Base-by-base conservation (phyloP, 2,329 filamentous ascomycete species). In the Xylaria arbuscula region DNA sequence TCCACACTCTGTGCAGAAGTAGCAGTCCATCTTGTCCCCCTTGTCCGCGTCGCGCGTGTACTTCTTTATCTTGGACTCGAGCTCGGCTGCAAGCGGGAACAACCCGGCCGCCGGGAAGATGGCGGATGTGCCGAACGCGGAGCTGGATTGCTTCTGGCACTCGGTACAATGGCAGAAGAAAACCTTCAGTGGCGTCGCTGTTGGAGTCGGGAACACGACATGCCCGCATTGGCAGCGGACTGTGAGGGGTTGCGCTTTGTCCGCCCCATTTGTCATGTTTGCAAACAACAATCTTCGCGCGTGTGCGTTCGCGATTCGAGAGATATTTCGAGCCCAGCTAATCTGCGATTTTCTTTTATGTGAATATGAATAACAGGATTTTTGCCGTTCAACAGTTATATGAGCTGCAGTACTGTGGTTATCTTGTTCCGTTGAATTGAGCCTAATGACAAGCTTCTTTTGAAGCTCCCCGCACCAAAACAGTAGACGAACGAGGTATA, bases 131-230 rank as follows among this genome's bases (percentile, higher is more conserved):
- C 83, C 83, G 69, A 83, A 85, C 2, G 83, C 83, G 0, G 83
- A 84, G 3, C 77, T 77, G 0, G 82, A 81, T 68, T 85, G 83
- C 61, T 77, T 82, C 51, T 80, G 83, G 69, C 83, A 85, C 62
- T 84, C 79, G 57, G 78, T 76, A 72, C 83, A 85, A 76, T 85
- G 83, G 72, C 83, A 85, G 75, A 81, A 79, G 72, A 80, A 83
- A 22, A 84, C 72, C 7, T 75, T 76, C 28, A 80, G 63, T 5
- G 81, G 81, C 22, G 78, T 60, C 0, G 78, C 74, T 7, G 72
- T 74, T 1, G 81, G 78, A 4, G 81, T 79, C 38, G 73, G 75
- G 70, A 84, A 79, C 17, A 74, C 65, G 38, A 83, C 70, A n/a
- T 73, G 63, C 60, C 78, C 79, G 75, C 83, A 84, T 62, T 84